These are phyloP conservation scores for Albifimbria verrucaria DNA, from an alignment of 2,329 filamentous ascomycete species.

Conservation along the genomic window DNA sequence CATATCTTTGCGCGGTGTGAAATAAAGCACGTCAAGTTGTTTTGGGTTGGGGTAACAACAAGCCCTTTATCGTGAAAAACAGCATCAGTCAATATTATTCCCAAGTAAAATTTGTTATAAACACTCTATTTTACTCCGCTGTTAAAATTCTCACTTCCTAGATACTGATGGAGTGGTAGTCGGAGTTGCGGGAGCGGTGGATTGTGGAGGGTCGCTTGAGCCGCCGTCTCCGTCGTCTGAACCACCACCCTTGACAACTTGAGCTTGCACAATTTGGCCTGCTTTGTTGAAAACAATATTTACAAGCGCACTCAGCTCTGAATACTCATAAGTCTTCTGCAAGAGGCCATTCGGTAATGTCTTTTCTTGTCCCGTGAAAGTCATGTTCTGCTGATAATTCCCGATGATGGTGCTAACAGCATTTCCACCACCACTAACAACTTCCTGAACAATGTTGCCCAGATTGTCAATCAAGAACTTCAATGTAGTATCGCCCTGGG, in stretches of 20 bases:
- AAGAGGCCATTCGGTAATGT: not conserved
- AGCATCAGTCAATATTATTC: too few relatives aligned
- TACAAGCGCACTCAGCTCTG: not conserved
- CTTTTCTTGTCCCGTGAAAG: conserved; percentile 31
- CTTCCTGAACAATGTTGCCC: conserved; percentile 61
- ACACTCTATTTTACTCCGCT: too few relatives aligned
- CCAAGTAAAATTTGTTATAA: too few relatives aligned
- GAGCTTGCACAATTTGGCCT: conserved; percentile 2
- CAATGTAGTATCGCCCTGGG: conserved; percentile 50
- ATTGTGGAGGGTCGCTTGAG: not conserved
- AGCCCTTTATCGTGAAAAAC: not conserved
- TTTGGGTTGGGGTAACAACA: not conserved
- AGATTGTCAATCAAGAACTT: conserved; percentile 59
- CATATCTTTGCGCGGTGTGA: conserved; percentile 59
- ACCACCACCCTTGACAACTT: conserved; percentile 1
- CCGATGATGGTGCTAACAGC: conserved; percentile 52
- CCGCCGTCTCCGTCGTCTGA: not conserved
- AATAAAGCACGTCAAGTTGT: conserved; percentile 44
- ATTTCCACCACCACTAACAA: conserved; percentile 41
- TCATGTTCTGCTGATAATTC: conserved; percentile 58
- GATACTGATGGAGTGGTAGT: not conserved
- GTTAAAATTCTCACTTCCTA: not conserved
- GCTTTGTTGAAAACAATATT: conserved; percentile 1
- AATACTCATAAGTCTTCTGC: conserved; percentile 1
- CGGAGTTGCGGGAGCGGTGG: not conserved